Conservation (phyloP, 2,329 filamentous ascomycete genomes). For the Xenosphaeropsis pyriputrescens region DNA sequence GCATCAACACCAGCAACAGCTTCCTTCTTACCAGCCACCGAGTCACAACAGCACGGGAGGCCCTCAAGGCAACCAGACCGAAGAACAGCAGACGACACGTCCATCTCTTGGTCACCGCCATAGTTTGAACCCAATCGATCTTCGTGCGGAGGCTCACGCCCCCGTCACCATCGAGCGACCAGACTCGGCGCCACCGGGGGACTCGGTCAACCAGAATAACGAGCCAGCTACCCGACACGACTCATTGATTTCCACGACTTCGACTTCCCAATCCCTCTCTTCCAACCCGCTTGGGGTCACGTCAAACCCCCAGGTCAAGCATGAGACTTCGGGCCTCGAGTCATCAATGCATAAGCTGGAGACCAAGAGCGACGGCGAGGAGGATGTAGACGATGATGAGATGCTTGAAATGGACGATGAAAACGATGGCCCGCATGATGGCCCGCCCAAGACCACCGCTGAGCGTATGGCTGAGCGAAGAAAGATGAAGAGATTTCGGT, state of each 20-base stretch:
- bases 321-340: slow-evolving; percentile 11
- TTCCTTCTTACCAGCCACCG: too few species aligned
- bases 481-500: slow-evolving; percentile 74
- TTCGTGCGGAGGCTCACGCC: slow-evolving; percentile 10
- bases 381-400: slow-evolving; percentile 37
- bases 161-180: slow-evolving; percentile 12
- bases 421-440: slow-evolving; percentile 7
- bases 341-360: background rate
- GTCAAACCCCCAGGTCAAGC: slow-evolving; percentile 18
- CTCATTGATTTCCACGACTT: slow-evolving; percentile 23
- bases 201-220: too few species aligned
- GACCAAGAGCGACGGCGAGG: slow-evolving; percentile 4
- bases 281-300: slow-evolving; percentile 25
- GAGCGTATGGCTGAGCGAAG: slow-evolving; percentile 41
- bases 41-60: too few species aligned
- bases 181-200: slow-evolving; percentile 9
- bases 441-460: slow-evolving; percentile 35
- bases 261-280: slow-evolving; percentile 22
- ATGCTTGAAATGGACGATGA: slow-evolving; percentile 33
- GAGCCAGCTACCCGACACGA: slow-evolving; percentile 20
- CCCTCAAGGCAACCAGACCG: slow-evolving; percentile 3
- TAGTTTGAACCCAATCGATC: slow-evolving; percentile 11
- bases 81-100: slow-evolving; percentile 6
- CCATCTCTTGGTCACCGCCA: slow-evolving; percentile 16
- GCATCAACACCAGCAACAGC: too few species aligned